Conservation (phyloP, 2,329 filamentous ascomycete species). For the Aspergillus ochraceus region DNA sequence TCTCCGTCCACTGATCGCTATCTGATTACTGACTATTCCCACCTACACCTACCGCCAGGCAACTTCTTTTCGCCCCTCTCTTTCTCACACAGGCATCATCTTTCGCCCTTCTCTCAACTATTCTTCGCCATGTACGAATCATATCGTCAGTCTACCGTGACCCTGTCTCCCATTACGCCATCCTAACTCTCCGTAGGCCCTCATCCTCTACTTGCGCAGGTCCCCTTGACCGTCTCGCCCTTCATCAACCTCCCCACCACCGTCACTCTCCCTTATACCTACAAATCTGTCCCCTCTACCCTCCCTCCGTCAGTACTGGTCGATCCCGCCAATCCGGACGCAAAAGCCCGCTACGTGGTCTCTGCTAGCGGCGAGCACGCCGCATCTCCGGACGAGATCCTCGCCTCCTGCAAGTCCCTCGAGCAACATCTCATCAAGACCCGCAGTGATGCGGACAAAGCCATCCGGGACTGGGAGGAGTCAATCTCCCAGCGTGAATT, state of each 20-base stretch:
- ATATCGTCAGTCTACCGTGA: constrained; percentile 35
- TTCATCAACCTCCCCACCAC: constrained; percentile 89
- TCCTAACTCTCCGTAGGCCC: constrained; percentile 54
- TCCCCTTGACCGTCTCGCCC: constrained; percentile 89
- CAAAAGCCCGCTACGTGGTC: constrained; percentile 69
- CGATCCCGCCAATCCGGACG: constrained; percentile 44
- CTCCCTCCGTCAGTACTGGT: constrained; percentile 71
- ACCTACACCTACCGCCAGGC: not conserved
- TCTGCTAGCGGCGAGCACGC: constrained; percentile 77
- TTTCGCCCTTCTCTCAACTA: no score
- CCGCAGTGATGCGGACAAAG: constrained; percentile 64
- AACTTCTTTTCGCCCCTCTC: not conserved
- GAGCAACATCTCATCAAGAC: constrained; percentile 72
- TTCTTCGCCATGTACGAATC: constrained; percentile 45
- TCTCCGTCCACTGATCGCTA: not conserved
- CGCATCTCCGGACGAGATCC: constrained; percentile 83
- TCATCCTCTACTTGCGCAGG: constrained; percentile 85
- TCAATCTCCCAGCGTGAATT: constrained; percentile 58
- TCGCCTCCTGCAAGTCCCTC: constrained; percentile 76
- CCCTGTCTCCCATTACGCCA: not conserved
- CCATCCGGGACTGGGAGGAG: constrained; percentile 70
- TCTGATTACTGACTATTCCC: no score
- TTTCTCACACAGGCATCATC: not conserved
- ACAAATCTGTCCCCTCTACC: constrained; percentile 83
- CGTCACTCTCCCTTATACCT: constrained; percentile 91